phyloP scores from a whole-genome alignment of 78 protist species.

The Isochrysis galbana region DNA sequence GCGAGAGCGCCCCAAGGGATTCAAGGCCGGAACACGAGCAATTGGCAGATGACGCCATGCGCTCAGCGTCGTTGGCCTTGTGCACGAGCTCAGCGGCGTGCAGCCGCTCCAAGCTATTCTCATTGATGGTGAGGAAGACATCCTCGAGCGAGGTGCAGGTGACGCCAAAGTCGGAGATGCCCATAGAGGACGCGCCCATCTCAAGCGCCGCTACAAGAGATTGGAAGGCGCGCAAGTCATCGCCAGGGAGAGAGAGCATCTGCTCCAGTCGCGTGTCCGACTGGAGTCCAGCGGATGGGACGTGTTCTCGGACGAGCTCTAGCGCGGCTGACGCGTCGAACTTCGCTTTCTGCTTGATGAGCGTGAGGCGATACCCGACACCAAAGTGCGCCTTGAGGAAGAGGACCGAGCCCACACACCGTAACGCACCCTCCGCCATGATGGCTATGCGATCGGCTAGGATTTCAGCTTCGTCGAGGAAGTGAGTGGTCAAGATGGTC shows the following conservation, averaged over 20 bases:
- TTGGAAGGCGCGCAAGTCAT: not conserved
- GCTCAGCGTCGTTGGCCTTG: not conserved
- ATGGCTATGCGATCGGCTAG: conserved; percentile 64
- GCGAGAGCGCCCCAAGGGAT: not conserved
- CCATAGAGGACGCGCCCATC: not conserved
- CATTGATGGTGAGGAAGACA: conserved; percentile 18
- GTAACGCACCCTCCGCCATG: conserved; percentile 53
- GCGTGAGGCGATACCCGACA: conserved; percentile 43
- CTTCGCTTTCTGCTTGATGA: not conserved
- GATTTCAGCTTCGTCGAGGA: conserved; percentile 62
- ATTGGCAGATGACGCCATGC: not conserved
- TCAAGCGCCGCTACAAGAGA: not conserved
- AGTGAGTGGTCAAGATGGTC: conserved; percentile 65
- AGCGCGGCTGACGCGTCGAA: not conserved
- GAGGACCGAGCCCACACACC: conserved; percentile 43
- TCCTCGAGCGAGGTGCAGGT: conserved; percentile 26
- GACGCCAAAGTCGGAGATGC: not conserved
- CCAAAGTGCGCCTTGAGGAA: conserved; percentile 53
- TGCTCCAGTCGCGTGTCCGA: not conserved
- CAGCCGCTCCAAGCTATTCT: not conserved
- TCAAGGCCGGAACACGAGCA: not conserved
- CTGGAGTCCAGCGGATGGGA: not conserved
- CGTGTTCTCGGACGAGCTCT: not conserved
- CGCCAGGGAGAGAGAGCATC: not conserved
- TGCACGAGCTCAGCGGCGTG: too few species aligned